Evolutionary conservation across 2,329 filamentous ascomycete species (phyloP).

Genomic region (Pyricularia pennisetigena): DNA sequence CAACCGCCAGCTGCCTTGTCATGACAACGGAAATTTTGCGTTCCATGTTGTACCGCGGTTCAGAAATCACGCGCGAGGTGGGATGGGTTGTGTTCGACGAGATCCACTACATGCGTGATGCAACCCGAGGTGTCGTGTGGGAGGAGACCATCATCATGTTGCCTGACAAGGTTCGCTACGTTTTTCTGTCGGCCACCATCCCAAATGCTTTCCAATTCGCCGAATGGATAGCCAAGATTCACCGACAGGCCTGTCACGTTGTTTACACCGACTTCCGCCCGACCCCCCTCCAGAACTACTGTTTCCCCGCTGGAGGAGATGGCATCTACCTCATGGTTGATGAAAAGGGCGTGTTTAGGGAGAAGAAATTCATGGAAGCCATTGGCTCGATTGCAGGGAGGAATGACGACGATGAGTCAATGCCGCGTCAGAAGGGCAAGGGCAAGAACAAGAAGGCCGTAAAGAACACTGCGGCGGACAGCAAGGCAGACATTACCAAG

Average conservation of each 20-base stretch:
- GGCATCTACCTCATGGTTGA: constrained; percentile 93
- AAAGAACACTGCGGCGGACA: constrained; percentile 54
- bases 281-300: constrained; percentile 94
- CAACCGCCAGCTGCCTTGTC: constrained; percentile 91
- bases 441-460: constrained; percentile 89
- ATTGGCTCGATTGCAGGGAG: constrained; percentile 85
- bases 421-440: constrained; percentile 73
- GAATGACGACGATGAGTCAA: constrained; percentile 71
- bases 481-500: constrained; percentile 80
- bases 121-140: constrained; percentile 92
- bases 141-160: constrained; percentile 98
- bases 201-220: constrained; percentile 99
- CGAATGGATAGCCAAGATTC: constrained; percentile 98
- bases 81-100: constrained; percentile 98
- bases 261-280: constrained; percentile 98
- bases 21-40: constrained; percentile 99
- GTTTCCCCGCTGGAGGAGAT: constrained; percentile 86
- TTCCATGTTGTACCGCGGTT: constrained; percentile 96
- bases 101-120: constrained; percentile 97
- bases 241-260: constrained; percentile 95
- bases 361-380: constrained; percentile 94
- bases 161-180: constrained; percentile 97
- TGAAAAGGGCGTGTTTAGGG: constrained; percentile 91
- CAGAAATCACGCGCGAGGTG: constrained; percentile 98
- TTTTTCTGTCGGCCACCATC: constrained; percentile 96